Conservation (phyloP, 192 early-diverging fungal species). For the Entomortierella beljakovae region DNA sequence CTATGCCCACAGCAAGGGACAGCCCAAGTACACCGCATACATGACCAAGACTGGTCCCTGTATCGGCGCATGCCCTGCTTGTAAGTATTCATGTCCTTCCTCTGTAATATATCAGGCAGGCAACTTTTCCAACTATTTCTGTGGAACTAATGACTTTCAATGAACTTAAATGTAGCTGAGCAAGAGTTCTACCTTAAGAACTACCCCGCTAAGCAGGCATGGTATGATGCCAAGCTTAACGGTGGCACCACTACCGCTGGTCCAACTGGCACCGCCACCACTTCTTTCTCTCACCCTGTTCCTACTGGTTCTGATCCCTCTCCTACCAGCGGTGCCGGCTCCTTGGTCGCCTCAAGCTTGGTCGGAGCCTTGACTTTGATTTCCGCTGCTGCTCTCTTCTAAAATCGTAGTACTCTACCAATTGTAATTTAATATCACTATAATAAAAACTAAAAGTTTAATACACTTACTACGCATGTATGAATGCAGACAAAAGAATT, state of each 20-base stretch:
- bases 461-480: no score
- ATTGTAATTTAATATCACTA: no score
- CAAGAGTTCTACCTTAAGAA: conserved; percentile 15
- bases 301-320: not conserved
- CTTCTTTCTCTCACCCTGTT: not conserved
- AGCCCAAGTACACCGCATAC: conserved; percentile 19
- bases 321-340: conserved; percentile 1
- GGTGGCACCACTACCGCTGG: not conserved
- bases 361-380: conserved; percentile 17
- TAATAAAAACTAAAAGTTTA: no score
- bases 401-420: conserved; percentile 12
- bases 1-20: conserved; percentile 20
- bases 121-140: no score
- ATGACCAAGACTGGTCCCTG: conserved; percentile 34
- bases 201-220: conserved; percentile 15
- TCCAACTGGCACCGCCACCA: not conserved
- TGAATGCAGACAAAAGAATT: no score
- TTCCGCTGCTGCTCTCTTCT: conserved; percentile 17
- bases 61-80: not conserved
- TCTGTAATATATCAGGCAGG: no score
- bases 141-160: no score
- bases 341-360: conserved; percentile 10
- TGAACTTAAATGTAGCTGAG: conserved; percentile 11
- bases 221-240: not conserved
- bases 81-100: not conserved